Evolutionary conservation across 192 early-diverging fungal species (phyloP).

Genomic region (Lobosporangium transversale): DNA sequence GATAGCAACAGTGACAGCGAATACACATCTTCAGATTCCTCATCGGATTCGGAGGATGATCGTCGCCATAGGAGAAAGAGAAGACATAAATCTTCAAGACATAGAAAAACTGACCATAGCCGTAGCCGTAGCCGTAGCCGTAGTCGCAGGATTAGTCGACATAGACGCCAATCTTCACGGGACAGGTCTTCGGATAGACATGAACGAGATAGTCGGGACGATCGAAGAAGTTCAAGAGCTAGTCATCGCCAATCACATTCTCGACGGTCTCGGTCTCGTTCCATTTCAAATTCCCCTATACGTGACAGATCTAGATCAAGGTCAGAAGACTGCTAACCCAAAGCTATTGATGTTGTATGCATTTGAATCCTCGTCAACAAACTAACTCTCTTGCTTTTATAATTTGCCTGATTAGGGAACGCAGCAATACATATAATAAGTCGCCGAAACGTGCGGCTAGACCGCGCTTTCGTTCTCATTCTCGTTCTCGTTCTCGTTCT

Average conservation of each 20-base stretch:
- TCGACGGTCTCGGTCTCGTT: conserved; percentile 5
- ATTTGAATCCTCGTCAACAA: not conserved
- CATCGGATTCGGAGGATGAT: conserved; percentile 23
- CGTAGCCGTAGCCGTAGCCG: no score
- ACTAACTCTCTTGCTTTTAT: not conserved
- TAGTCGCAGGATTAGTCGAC: conserved; percentile 6
- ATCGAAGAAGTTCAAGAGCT: conserved; percentile 1
- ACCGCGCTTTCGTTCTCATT: conserved; percentile 16
- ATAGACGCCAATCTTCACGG: not conserved
- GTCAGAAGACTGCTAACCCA: not conserved
- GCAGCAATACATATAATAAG: conserved; percentile 1
- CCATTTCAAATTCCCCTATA: conserved; percentile 6
- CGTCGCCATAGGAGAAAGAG: conserved; percentile 4
- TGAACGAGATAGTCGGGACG: not conserved
- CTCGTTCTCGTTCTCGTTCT: conserved; percentile 17
- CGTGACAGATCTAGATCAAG: conserved; percentile 18
- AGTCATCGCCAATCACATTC: conserved; percentile 1
- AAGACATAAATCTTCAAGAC: conserved; percentile 20
- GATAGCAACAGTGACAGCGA: conserved; percentile 4
- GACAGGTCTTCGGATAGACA: conserved; percentile 15
- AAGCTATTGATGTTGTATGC: not conserved
- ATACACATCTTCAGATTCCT: conserved; percentile 4
- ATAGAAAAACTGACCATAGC: no score
- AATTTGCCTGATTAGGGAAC: conserved; percentile 4
- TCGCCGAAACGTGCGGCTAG: not conserved